Percentiles rank a stretch among this genome's conserved stretches.
phyloP scores from a whole-genome alignment of 495 filamentous ascomycete genomes.

The Delitschia confertaspora region DNA sequence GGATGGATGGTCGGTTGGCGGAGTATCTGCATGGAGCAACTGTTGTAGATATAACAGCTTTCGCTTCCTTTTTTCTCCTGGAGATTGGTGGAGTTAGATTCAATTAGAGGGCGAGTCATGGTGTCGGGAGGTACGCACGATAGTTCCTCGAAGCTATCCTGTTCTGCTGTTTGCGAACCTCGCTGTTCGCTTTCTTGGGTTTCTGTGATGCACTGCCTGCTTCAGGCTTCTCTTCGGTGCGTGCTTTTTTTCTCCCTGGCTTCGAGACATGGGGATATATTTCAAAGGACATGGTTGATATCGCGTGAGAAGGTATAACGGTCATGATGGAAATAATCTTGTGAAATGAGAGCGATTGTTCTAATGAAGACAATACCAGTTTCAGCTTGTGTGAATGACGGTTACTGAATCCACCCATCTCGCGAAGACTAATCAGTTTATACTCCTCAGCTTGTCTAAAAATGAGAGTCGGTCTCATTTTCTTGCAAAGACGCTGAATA shows the following conservation, averaged over 20 bases:
- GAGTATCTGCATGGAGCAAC: conserved; percentile 8
- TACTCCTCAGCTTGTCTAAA: conserved; percentile 1
- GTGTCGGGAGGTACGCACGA: conserved; percentile 1
- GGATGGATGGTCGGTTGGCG: neutral
- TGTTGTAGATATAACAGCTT: conserved; percentile 23
- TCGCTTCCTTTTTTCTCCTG: conserved; percentile 23
- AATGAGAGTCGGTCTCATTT: conserved; percentile 1
- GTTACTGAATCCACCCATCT: too few relatives aligned
- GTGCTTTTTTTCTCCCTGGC: conserved; percentile 7
- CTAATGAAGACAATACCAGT: too few relatives aligned
- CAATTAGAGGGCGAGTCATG: neutral
- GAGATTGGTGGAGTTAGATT: neutral
- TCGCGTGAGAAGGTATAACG: too few relatives aligned
- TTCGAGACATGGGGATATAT: neutral
- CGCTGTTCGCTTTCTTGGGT: conserved; percentile 22
- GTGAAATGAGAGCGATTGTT: too few relatives aligned
- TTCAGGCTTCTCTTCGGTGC: neutral
- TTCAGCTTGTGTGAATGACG: too few relatives aligned
- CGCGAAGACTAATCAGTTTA: too few relatives aligned
- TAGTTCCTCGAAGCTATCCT: conserved; percentile 25
- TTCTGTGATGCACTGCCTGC: conserved; percentile 19
- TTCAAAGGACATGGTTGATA: too few relatives aligned
- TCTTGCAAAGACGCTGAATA: conserved; percentile 21
- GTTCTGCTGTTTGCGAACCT: conserved; percentile 22
- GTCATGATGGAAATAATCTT: too few relatives aligned